A percentile compares a stretch with the other conserved stretches of the same genome.
Conservation (phyloP, 78 protist species). For the Emiliania huxleyi region DNA sequence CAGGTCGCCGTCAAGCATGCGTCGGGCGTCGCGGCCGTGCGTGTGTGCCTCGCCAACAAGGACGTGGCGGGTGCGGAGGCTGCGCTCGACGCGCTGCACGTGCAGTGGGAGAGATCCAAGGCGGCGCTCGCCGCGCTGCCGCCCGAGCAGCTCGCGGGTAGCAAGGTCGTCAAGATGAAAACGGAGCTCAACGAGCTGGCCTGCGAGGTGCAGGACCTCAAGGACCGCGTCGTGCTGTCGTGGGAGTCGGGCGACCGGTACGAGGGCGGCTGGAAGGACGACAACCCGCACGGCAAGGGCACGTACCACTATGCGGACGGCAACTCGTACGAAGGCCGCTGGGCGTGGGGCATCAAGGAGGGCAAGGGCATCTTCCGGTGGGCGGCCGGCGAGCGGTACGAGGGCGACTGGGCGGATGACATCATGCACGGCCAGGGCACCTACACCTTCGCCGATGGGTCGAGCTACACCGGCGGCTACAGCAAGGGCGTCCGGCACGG, state of each 20-base stretch:
- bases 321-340: constrained; percentile 33
- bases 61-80: background rate
- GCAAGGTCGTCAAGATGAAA: background rate
- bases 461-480: background rate
- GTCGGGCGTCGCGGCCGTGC: background rate
- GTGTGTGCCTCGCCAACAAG: background rate
- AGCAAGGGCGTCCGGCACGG: background rate
- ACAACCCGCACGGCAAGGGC: background rate
- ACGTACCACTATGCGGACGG: background rate
- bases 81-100: background rate
- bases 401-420: constrained; percentile 46
- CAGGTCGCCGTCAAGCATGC: background rate
- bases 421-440: background rate
- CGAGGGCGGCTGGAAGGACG: background rate
- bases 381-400: constrained; percentile 47
- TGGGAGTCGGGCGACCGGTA: background rate
- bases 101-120: background rate
- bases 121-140: background rate
- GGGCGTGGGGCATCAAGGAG: constrained; percentile 44
- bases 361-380: constrained; percentile 44
- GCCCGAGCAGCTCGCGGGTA: background rate
- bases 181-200: background rate
- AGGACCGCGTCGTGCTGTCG: background rate
- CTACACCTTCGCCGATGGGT: background rate
- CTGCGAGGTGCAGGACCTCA: background rate